Evolutionary conservation across 305 asterid species (phyloP).

Genomic region (Andrographis paniculata): DNA sequence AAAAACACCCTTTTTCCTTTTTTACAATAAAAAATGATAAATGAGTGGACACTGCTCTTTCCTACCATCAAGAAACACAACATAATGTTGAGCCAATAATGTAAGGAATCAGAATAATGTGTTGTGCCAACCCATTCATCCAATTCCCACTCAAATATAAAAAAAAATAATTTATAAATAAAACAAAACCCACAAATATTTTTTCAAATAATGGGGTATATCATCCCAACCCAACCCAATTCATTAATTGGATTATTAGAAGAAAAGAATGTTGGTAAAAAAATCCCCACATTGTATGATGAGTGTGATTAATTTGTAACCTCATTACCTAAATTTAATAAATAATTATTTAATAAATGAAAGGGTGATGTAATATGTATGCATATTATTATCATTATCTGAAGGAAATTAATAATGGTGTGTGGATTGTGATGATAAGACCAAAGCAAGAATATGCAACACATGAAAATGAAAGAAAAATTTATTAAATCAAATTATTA

Average conservation of each 20-base stretch:
- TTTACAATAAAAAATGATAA: not conserved
- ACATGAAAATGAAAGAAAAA: conserved; percentile 23
- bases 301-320: too few relatives aligned
- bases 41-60: conserved; percentile 15
- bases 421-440: conserved; percentile 14
- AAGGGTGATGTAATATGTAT: too few relatives aligned
- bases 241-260: not conserved
- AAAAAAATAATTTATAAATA: not conserved
- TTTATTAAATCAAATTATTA: conserved; percentile 2
- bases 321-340: too few relatives aligned
- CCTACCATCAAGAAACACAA: conserved; percentile 18
- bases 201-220: not conserved
- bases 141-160: conserved; percentile 2
- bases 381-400: too few relatives aligned
- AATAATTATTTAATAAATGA: too few relatives aligned
- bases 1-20: too few relatives aligned
- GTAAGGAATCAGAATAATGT: conserved; percentile 26
- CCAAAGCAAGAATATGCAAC: conserved; percentile 23
- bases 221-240: not conserved
- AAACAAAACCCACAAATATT: not conserved
- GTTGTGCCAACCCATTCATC: conserved; percentile 33
- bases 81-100: conserved; percentile 16
- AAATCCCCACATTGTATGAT: too few relatives aligned
- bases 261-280: too few relatives aligned
- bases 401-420: too few relatives aligned